phyloP scores from a whole-genome alignment of 2,329 filamentous ascomycete species.

The Pseudogymnoascus sp. region DNA sequence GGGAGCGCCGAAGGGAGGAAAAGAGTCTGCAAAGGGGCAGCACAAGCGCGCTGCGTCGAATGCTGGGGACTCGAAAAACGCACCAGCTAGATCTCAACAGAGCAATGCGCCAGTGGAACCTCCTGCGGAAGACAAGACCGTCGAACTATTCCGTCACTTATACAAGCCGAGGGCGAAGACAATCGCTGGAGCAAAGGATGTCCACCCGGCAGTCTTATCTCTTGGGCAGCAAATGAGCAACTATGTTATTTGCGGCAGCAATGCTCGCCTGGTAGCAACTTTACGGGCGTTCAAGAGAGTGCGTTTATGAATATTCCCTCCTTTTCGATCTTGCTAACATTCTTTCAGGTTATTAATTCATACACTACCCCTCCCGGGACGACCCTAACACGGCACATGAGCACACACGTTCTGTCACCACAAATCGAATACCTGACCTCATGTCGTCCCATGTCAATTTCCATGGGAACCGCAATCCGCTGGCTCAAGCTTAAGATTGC shows the following conservation, averaged over 20 bases:
- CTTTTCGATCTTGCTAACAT: conserved; percentile 2
- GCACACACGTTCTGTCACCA: conserved; percentile 80
- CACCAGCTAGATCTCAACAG: conserved; percentile 21
- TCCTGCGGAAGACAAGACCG: conserved; percentile 52
- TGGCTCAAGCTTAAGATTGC: conserved; percentile 90
- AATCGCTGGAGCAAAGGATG: conserved; percentile 57
- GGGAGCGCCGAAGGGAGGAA: conserved; percentile 24
- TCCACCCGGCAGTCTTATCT: conserved; percentile 77
- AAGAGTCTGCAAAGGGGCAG: conserved; percentile 30
- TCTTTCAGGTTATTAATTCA: conserved; percentile 70
- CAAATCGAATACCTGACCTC: conserved; percentile 93
- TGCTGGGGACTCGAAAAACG: conserved; percentile 22
- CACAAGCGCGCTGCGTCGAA: conserved; percentile 27
- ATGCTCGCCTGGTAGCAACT: conserved; percentile 77
- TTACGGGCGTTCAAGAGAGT: conserved; percentile 84
- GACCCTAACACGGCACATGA: conserved; percentile 83
- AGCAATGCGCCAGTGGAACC: conserved; percentile 28
- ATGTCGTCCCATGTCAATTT: conserved; percentile 91
- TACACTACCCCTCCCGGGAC: conserved; percentile 82
- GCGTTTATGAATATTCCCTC: conserved; percentile 21
- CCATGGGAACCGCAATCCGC: conserved; percentile 93
- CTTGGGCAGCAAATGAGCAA: conserved; percentile 76
- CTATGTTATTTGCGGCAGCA: conserved; percentile 84
- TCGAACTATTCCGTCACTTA: conserved; percentile 75
- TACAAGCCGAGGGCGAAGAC: conserved; percentile 63